Base-by-base conservation (phyloP, 352 stramenopile genomes). In the Globisporangium iwayamae region DNA sequence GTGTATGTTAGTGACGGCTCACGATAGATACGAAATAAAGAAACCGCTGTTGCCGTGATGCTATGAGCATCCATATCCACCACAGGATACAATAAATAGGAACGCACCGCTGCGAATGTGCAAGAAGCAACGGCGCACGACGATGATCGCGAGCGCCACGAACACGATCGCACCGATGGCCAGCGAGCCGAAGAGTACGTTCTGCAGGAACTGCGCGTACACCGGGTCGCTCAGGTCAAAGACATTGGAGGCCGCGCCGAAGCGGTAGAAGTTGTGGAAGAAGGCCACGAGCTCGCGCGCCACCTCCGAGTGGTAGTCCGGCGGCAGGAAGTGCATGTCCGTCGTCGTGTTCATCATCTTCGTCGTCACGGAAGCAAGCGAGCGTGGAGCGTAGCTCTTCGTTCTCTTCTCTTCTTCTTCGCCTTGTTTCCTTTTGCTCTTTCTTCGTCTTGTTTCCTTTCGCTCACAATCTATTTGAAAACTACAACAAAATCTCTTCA, bases 201-300 rank as follows among this genome's bases (percentile, higher is more conserved):
- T 90, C 58, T 86, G 76, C 50, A 92, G 73, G 57, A 94, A 88
- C 51, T 78, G 61, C 63, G 69, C 20, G 68, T 94, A 94, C 50
- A 62, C 45, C 34, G 70, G 71, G 53, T 86, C 70, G 22, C 69
- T 57, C 51, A 90, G 69, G 52, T 90, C 58, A 61, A 94, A 94
- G 58, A 61, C 68, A 57, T 71, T 83, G 25, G 79, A 75, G 41
- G 68, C 62, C 10, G 62, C 70, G 36, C 82, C 82, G 56, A 92
- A 90, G 71, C 85, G 81, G 69, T 92, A 90, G 71, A 94, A 90
- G 10, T 69, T 73, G 78, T 94, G 85, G 70, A 94, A 91, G 57
- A 94, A 94, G 39, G 70, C 68, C 36, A 79, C 69, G 58, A 91
- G 71, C 63, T 90, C 79, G 39, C 75, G 81, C 50, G 83, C 80